Base-by-base conservation (phyloP, 108 stramenopile species). In the Schizochytrium sp. region DNA sequence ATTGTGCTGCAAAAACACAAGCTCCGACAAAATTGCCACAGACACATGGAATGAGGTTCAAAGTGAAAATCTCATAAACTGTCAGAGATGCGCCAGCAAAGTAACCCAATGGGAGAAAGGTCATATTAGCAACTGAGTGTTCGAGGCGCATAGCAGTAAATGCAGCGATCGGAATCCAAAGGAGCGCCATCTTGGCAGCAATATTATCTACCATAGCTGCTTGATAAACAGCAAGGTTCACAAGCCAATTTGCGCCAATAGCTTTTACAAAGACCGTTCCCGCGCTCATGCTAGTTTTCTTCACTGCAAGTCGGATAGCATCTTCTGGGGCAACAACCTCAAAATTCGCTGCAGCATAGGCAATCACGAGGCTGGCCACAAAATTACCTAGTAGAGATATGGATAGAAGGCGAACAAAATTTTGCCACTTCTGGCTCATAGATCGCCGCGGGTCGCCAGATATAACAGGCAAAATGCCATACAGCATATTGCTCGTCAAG, bases 111-210 rank as follows among this genome's bases (percentile, higher is more conserved):
- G 92, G 91, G 3, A 92, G 88, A 2, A 92, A 49, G 83, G 90
- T 89, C 92, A 92, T 91, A 89, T 92, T 92, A 57, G 92, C 92
- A 15, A 92, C 92, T 46, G 89, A 91, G 89, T 92, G 92, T 38
- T 92, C 92, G 45, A 92, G 57, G 12, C 91, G 90, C 57, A 92
- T 50, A 19, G 92, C 72, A 46, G 89, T 91, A 87, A 92, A 92
- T 28, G 91, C 92, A 40, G 92, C 91, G n/a, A 87, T 87, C 13
- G 87, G 87, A 41, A 87, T 56, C 87, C 87, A 87, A 41, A 87
- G 87, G 28, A 87, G 0, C 7, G 28, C n/a, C 0, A 87, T 87
- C 3, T 87, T 58, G 4, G 87, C 57, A 0, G 5, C 87, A 56
- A 42, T 40, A 17, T 5, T 5, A 10, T 44, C 38, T 42, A 87